These are phyloP conservation scores for Fulvia fulva DNA, from an alignment of 2,329 filamentous ascomycete species.

Conservation along the genomic window DNA sequence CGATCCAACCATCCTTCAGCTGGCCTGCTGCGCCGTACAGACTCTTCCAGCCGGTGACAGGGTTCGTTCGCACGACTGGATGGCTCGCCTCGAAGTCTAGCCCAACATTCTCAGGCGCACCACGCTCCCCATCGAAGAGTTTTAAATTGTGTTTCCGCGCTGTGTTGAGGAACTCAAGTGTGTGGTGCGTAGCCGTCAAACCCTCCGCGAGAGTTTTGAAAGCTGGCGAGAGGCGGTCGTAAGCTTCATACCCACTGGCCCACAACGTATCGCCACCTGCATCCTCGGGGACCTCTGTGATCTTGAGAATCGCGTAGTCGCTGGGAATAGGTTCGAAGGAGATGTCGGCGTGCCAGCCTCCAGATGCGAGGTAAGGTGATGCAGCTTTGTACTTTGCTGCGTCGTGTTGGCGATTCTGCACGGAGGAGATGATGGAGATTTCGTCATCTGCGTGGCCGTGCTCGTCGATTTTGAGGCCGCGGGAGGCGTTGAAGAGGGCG, in stretches of 20 bases:
- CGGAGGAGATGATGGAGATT: slow-evolving; percentile 62
- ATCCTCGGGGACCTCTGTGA: slow-evolving; percentile 54
- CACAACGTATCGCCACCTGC: slow-evolving; percentile 57
- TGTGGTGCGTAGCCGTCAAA: slow-evolving; percentile 53
- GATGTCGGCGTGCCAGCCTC: slow-evolving; percentile 53
- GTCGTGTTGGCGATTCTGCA: slow-evolving; percentile 38
- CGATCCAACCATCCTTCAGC: slow-evolving; percentile 48
- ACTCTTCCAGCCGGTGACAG: slow-evolving; percentile 60
- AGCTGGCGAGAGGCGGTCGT: slow-evolving; percentile 57
- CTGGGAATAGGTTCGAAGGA: slow-evolving; percentile 61
- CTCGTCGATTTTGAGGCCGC: slow-evolving; percentile 49
- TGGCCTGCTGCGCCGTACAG: slow-evolving; percentile 48
- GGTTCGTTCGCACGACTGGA: slow-evolving; percentile 56
- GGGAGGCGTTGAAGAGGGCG: slow-evolving; percentile 10
- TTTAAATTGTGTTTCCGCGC: slow-evolving; percentile 33
- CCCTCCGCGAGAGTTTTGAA: slow-evolving; percentile 57
- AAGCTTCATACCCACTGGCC: slow-evolving; percentile 65
- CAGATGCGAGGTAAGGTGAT: slow-evolving; percentile 6
- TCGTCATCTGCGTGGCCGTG: slow-evolving; percentile 55
- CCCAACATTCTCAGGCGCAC: slow-evolving; percentile 20
- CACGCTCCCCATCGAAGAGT: slow-evolving; percentile 26
- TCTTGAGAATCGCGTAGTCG: slow-evolving; percentile 60
- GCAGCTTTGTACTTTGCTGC: slow-evolving; percentile 13
- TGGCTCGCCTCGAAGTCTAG: slow-evolving; percentile 30
- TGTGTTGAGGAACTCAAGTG: slow-evolving; percentile 21